Base-by-base conservation (phyloP, 495 filamentous ascomycete genomes). In the Neurospora tetrasperma region DNA sequence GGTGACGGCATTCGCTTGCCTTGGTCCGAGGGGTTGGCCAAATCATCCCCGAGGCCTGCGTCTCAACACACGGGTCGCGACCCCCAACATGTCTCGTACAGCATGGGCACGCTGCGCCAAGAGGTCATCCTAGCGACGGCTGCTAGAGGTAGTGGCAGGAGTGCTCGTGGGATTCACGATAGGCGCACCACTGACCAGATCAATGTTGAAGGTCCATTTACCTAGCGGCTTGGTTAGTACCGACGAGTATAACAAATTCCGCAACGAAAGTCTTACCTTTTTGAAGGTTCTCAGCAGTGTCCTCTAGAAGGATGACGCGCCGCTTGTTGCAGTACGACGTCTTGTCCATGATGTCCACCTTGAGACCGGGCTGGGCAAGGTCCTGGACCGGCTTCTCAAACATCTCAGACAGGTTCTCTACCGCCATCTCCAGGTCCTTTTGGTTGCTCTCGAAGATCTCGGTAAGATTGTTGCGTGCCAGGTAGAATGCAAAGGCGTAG, bases 401-500 rank as follows among this genome's bases (percentile, higher is more conserved):
- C 92, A 99, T 96, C 82, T 97, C 94, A 68, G 92, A 96, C 69
- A 99, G 85, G 73, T 90, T 93, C 83, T 99, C 96, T 7, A 98
- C 96, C 0, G 96, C 95, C 86, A 99, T 89, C 82, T 99, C 96
- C 35, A 99, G 84, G 79, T 99, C 96, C 81, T 97, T 97, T 79
- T 99, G 96, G 79, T 99, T 99, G 77, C 97, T 95, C 82, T 99
- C 96, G 75, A 99, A 99, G 70, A 99, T 98, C 79, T 94, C 93
- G 0, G 96, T 98, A 46, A 93, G 86, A 78, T 98, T 99, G 85
- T 98, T 98, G 42, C 94, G 90, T 5, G 92, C 91, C 5, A 99
- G 88, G 77, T 99, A 99, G 78, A 94, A 99, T 1, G 96, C 96
- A 83, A 99, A 99, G 0, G 96, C 96, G 78, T 99, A 99, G 0